Base-by-base conservation (phyloP, 2,329 filamentous ascomycete genomes). In the Ceratocystis colombiana region DNA sequence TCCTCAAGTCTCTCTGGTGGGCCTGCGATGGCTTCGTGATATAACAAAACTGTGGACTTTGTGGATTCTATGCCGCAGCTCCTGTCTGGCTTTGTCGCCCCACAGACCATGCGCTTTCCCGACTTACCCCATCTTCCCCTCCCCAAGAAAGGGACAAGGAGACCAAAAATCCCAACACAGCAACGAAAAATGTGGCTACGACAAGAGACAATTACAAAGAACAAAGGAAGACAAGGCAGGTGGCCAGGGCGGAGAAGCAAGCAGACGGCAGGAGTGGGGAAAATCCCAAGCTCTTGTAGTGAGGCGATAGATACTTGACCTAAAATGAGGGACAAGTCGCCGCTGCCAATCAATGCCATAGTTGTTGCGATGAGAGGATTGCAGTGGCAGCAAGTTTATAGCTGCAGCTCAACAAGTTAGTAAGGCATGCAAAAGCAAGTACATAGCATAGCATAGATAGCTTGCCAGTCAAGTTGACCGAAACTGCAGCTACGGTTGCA, bases 41-140 rank as follows among this genome's bases (percentile, higher is more conserved):
- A 50, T 25, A 6, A 15, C 20, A 22, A 50, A 25, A 50, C 20
- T 25, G 22, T 53, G 48, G 8, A 15, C 48, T 59, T 30, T 12
- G 25, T 30, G 30, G 55, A 30, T 37, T 20, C 15, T 33, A 59
- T 59, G 55, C 55, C 55, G 28, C 12, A 20, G 28, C 25, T 37
- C 55, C 55, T 20, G 25, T 33, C 55, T 17, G 55, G 55, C 20
- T n/a, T 30, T 37, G 12, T n/a, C 4, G 28, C 55, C 55, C 55
- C 55, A 59, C 55, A 59, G 33, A 30, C 12, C 28, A 59, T 59
- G 55, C 55, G 20, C 28, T 59, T 59, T 59, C 55, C 55, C 55
- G 55, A 59, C 28, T 59, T 59, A 37, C 55, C 25, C 55, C 55
- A 37, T 59, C 15, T 17, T 15, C 17, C 30, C 61, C 44, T 15